Percentiles rank a stretch among this genome's conserved stretches.
Conservation (phyloP, 2,329 filamentous ascomycete species). For the Tolypocladium ophioglossoides region DNA sequence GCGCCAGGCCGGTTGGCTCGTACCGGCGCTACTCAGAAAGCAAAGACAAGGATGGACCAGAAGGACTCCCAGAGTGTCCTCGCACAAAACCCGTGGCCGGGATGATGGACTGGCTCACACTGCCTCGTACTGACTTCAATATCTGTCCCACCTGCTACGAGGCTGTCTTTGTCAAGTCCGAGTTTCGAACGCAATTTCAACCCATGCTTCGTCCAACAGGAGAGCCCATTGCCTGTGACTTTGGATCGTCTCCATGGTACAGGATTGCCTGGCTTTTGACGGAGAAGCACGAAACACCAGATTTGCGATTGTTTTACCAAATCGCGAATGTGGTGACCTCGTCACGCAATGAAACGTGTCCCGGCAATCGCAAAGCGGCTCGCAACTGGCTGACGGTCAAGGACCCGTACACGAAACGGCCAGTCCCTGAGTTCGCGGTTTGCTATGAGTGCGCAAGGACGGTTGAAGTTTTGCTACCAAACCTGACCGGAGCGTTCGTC, state of each 20-base stretch:
- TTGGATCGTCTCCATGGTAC: slow-evolving; percentile 69
- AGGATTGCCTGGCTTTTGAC: slow-evolving; percentile 77
- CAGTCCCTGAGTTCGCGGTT: slow-evolving; percentile 61
- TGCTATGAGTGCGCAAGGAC: slow-evolving; percentile 66
- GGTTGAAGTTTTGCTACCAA: slow-evolving; percentile 63
- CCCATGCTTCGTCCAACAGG: slow-evolving; percentile 46
- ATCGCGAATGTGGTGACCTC: slow-evolving; percentile 48
- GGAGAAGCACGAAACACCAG: slow-evolving; percentile 54
- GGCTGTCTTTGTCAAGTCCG: slow-evolving; percentile 55
- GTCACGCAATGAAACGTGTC: slow-evolving; percentile 45
- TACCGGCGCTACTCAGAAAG: slow-evolving; percentile 45
- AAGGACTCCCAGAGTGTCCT: slow-evolving; percentile 56
- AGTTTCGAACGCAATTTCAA: slow-evolving; percentile 56
- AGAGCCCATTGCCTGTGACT: slow-evolving; percentile 59
- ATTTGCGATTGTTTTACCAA: slow-evolving; percentile 58
- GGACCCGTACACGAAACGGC: slow-evolving; percentile 53
- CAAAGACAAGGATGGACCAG: slow-evolving; percentile 8
- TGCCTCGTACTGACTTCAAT: slow-evolving; percentile 62
- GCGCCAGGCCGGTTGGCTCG: slow-evolving; percentile 31
- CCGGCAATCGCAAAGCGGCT: slow-evolving; percentile 39
- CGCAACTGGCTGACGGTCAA: slow-evolving; percentile 68
- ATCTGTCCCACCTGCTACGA: slow-evolving; percentile 76
- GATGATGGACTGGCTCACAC: slow-evolving; percentile 70
- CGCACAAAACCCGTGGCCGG: slow-evolving; percentile 51
- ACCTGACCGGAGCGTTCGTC: slow-evolving; percentile 56